Base-by-base conservation (phyloP, 441 rosid genomes). In the Euphorbia schlechtendalii region DNA sequence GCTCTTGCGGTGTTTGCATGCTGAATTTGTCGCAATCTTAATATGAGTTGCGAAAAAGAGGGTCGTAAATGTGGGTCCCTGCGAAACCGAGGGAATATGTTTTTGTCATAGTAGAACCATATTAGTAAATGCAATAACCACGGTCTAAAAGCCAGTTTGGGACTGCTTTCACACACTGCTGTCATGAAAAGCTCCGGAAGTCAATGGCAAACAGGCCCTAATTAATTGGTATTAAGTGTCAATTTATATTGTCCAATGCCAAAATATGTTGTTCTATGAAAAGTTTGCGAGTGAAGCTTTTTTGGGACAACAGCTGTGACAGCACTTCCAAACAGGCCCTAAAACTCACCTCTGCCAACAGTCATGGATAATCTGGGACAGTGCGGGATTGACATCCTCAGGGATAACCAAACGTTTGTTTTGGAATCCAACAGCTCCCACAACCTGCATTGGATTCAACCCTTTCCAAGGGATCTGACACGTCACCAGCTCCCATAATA, bases 351-450 rank as follows among this genome's bases (percentile, higher is more conserved):
- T 83, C 79, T 83, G 92, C 98, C 98, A 95, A 67, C 98, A 95
- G 30, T 89, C 94, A 48, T 74, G 66, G 56, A 95, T 89, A 69
- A 91, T 89, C 73, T 86, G 86, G 18, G 96, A 88, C 69, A 86
- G 78, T 1, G 83, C 69, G 25, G 89, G 91, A 81, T 95, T 84
- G 8, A 86, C 72, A 56, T 86, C 80, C 56, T 75, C 81, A 15
- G 99, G 90, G 71, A 95, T 91, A 71, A 89, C 96, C 8, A 91
- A 96, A 18, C 84, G 98, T 54, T 92, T 80, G 69, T 91, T 82
- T 70, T 95, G 96, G 81, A 95, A 95, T 58, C 99, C 99, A 40
- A 95, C 98, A 59, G 99, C 99, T 70, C 98, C 99, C 67, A 95
- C 99, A 45, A 95, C 99, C 73, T 95, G 99, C 96, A 92, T 92